Percentiles rank a stretch among this genome's conserved stretches.
These are phyloP conservation scores for Eryngium alpinum DNA, from an alignment of 140 eudicot genomes.

Conservation along the genomic window DNA sequence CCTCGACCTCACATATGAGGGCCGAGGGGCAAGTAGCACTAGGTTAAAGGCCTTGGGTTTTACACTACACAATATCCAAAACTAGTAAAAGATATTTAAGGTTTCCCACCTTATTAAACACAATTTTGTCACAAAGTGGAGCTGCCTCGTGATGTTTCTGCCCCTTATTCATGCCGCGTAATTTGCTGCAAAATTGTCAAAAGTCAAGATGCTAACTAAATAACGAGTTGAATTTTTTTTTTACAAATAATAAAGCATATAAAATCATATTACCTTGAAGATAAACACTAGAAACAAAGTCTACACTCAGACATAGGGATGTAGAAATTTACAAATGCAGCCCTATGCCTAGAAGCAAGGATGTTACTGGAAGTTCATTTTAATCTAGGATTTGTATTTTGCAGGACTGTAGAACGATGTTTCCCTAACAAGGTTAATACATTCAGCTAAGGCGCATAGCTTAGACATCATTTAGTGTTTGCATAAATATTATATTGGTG, in stretches of 20 bases:
- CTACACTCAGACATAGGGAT: background rate
- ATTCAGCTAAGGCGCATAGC: background rate
- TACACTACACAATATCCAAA: too few species aligned
- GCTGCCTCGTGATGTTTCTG: conserved; percentile 83
- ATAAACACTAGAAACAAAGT: background rate
- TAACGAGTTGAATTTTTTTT: background rate
- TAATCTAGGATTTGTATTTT: background rate
- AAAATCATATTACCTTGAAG: background rate
- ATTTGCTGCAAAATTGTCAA: conserved; percentile 8
- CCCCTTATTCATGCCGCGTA: conserved; percentile 60
- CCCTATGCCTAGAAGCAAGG: background rate
- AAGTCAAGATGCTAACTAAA: background rate
- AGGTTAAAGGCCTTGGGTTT: too few species aligned
- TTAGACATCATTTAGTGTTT: background rate
- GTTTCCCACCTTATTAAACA: conserved; percentile 68
- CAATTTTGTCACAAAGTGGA: conserved; percentile 73
- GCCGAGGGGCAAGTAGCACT: too few species aligned
- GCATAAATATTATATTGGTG: background rate
- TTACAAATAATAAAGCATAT: background rate
- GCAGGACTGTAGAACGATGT: background rate
- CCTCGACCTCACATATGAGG: too few species aligned
- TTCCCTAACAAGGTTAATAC: background rate
- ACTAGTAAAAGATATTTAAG: background rate
- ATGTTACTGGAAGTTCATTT: background rate
- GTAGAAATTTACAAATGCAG: background rate